Evolutionary conservation across 768 basidiomycete species (phyloP).

Genomic region (Macrolepiota albuminosa): DNA sequence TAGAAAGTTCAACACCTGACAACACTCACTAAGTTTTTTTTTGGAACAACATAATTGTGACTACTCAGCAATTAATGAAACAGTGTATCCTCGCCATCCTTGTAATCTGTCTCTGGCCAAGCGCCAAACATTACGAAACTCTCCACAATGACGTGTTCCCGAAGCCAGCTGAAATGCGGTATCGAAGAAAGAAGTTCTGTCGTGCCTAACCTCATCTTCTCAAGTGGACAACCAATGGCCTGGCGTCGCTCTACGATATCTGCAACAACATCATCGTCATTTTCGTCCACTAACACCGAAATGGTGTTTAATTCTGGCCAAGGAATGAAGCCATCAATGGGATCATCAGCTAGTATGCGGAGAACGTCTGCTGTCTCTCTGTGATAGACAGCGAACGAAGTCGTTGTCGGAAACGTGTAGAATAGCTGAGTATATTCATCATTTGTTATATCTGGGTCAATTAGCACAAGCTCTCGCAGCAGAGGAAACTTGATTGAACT

Average conservation of each 20-base stretch:
- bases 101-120: slow-evolving; percentile 26
- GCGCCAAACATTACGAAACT: slow-evolving; percentile 19
- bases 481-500: slow-evolving; percentile 24
- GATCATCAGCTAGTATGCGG: slow-evolving; percentile 19
- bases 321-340: slow-evolving; percentile 10
- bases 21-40: background rate
- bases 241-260: slow-evolving; percentile 22
- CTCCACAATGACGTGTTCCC: slow-evolving; percentile 19
- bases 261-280: slow-evolving; percentile 21
- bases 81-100: slow-evolving; percentile 28
- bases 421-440: slow-evolving; percentile 26
- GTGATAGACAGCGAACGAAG: slow-evolving; percentile 24
- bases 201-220: slow-evolving; percentile 24
- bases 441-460: slow-evolving; percentile 35
- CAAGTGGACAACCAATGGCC: slow-evolving; percentile 22
- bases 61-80: slow-evolving; percentile 8
- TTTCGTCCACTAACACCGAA: slow-evolving; percentile 24
- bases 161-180: slow-evolving; percentile 9
- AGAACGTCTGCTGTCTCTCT: slow-evolving; percentile 22
- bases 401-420: slow-evolving; percentile 28
- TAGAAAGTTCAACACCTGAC: background rate
- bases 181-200: slow-evolving; percentile 15
- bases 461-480: slow-evolving; percentile 33
- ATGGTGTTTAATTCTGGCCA: slow-evolving; percentile 32
- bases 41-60: background rate